Evolutionary conservation across 192 early-diverging fungal species (phyloP), one percentile per base, ranked within the genome.

Genomic region (Coemansia sp.): DNA sequence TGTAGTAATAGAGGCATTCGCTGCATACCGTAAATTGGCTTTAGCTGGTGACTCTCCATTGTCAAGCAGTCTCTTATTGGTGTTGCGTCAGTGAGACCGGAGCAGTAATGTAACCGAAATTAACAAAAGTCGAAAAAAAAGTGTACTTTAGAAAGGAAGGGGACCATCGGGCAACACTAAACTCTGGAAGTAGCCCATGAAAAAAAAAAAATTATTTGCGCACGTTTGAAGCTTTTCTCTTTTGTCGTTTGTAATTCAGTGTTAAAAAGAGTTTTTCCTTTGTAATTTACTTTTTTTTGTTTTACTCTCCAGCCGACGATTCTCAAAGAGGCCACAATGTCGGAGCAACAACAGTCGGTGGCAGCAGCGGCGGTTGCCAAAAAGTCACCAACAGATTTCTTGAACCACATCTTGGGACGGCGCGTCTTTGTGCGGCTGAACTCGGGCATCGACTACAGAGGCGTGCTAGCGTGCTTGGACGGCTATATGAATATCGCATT

Each of bases 401-500:
- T 98, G 32, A 91, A 88, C 62, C 85, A 87, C 49, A 91, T 93
- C 52, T 88, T 97, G 52, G 95, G 96, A 17, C 84, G 87, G 62
- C 87, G 87, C 14, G 96, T 99, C 23, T 88, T 91, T 69, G 96
- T 99, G 17, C 93, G 93, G 67, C 87, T 99, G 13, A 98, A 98
- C 83, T 97, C 96, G 21, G 96, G 96, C 33, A 89, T 99, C 60
- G 94, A 98, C 64, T 99, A 99, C 82, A 88, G 88, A 85, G 97
- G 97, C 23, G 86, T 91, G 10, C 82, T 97, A 46, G 92, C 95
- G 16, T 96, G 95, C 77, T 75, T 99, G 65, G 96, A 99, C 75
- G 94, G 95, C 11, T 98, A 94, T 67, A 94, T 94, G 96, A 97
- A 99, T 82, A 96, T 99, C 85, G 97, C 95, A 13, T 66, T 99